phyloP scores from a whole-genome alignment of 2,329 filamentous ascomycete species.

The Penicillium sp. region DNA sequence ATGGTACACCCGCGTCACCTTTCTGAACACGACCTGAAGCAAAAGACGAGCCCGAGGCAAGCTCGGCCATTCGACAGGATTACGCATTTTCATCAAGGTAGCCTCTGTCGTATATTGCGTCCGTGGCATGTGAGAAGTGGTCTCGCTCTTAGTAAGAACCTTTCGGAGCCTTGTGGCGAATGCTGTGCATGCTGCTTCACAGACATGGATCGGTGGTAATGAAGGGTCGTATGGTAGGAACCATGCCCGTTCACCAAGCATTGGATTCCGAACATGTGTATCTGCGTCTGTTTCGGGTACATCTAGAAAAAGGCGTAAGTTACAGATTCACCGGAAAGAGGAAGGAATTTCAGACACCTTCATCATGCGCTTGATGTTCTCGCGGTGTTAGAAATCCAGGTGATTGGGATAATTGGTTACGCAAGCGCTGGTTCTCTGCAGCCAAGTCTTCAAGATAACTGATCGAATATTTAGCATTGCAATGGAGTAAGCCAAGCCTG shows the following conservation, averaged over 20 bases:
- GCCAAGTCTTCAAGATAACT: constrained; percentile 28
- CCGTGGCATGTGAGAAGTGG: constrained; percentile 21
- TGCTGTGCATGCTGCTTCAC: constrained; percentile 29
- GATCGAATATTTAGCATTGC: constrained; percentile 1
- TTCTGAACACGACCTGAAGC: constrained; percentile 27
- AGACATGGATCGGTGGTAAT: constrained; percentile 23
- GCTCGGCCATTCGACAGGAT: constrained; percentile 25
- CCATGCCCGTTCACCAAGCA: constrained; percentile 23
- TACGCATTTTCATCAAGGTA: constrained; percentile 9
- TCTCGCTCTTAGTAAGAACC: constrained; percentile 22
- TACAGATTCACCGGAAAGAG: background rate
- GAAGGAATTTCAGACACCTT: constrained; percentile 1
- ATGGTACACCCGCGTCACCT: constrained; percentile 31
- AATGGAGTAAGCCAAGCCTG: background rate
- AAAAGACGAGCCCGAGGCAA: constrained; percentile 27
- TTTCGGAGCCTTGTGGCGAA: constrained; percentile 31
- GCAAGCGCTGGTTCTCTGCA: constrained; percentile 19
- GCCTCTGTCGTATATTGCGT: constrained; percentile 24
- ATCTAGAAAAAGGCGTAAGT: background rate
- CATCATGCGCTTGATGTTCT: background rate
- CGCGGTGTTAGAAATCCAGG: background rate
- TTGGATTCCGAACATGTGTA: constrained; percentile 16
- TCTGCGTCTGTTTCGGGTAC: constrained; percentile 3
- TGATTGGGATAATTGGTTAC: constrained; percentile 12
- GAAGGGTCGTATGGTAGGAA: constrained; percentile 18